Evolutionary conservation across 2,329 filamentous ascomycete species (phyloP), one percentile per base, ranked within the genome.

Genomic region (Myriosclerotinia scirpicola): DNA sequence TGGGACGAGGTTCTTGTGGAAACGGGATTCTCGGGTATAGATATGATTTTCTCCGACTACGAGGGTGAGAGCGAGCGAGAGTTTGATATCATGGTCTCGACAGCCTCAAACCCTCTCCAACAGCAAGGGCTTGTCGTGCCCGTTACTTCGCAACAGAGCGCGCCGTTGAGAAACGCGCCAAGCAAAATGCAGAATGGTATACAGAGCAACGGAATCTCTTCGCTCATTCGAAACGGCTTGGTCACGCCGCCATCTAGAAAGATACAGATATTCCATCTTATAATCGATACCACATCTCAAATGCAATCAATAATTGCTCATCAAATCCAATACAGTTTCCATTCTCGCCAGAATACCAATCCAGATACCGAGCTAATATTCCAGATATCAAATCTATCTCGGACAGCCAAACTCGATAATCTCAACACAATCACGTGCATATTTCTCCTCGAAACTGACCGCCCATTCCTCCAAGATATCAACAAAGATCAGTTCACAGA

Each of bases 1-100:
- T 60, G 56, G 42, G 14, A 48, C 44, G 12, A 34, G 4, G 17
- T n/a, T 11, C 56, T 60, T 17, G 20, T 34, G 40, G 22, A 34
- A 36, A 36, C 40, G 34, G 56, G 56, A n/a, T 60, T 60, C 42
- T 59, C 55, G 55, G 55, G 55, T 34, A 59, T 59, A 42, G 55
- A 46, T 46, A 42, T 59, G 38, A 46, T 34, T 15, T 26, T 59
- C n/a, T 46, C 55, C 14, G 55, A 46, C 55, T 46, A 42, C 17
- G 55, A 46, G 46, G 26, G 30, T n/a, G 56, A 40, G 12, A 60
- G 34, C 15, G 56, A 48, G 40, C 56, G 44, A 44, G 56, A 60
- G 40, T 44, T 46, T 44, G 44, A 36, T 26, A 60, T 60, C 11
- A 48, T 60, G 30, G n/a, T 38, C 2, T 56, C 54, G 20, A 56